Conservation (phyloP, 768 basidiomycete genomes). For the Tylopilus subfusipes region DNA sequence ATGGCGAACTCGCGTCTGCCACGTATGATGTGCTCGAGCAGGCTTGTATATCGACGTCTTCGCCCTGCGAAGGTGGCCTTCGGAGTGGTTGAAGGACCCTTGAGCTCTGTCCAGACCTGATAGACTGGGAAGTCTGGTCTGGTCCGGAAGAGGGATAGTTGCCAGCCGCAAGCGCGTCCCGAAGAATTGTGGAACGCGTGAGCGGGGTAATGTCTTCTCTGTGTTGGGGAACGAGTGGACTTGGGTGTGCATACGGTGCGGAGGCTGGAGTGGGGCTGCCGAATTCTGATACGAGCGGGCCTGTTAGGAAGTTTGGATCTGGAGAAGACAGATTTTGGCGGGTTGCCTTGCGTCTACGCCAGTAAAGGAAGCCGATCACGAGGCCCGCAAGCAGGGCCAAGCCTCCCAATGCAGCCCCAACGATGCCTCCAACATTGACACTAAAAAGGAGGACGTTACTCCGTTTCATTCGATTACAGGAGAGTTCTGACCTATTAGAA, state of each 20-base stretch:
- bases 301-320: not conserved
- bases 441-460: constrained; percentile 9
- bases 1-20: not conserved
- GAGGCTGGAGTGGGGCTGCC: not conserved
- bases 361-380: constrained; percentile 4
- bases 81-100: constrained; percentile 1
- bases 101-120: not conserved
- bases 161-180: constrained; percentile 4
- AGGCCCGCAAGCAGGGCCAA: not conserved
- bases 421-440: constrained; percentile 6
- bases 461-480: not conserved
- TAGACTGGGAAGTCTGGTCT: not conserved
- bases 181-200: constrained; percentile 13
- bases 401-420: constrained; percentile 19
- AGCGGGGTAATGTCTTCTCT: not conserved
- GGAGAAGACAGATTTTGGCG: not conserved
- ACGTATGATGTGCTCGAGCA: not conserved
- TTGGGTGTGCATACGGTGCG: not conserved
- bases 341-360: constrained; percentile 4
- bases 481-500: constrained; percentile 9
- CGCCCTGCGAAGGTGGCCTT: not conserved
- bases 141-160: not conserved
- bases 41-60: not conserved
- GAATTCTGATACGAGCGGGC: constrained; percentile 3
- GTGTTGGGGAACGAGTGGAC: not conserved